Percentiles rank a stretch among this genome's conserved stretches.
phyloP scores from a whole-genome alignment of 768 basidiomycete genomes.

The Plicaturopsis crispa region DNA sequence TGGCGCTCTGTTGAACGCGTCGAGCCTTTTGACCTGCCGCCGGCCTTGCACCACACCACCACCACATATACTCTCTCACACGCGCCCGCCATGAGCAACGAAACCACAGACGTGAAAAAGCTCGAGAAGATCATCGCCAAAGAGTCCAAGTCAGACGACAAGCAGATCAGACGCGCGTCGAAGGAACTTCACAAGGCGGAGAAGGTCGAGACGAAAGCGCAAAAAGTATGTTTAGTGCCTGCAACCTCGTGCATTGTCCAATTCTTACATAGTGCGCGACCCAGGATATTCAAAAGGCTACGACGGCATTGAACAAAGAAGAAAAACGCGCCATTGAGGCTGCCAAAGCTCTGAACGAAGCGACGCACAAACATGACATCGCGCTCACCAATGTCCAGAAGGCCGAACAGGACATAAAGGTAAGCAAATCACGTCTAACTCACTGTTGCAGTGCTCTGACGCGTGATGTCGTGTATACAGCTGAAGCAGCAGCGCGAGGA shows the following conservation, averaged over 20 bases:
- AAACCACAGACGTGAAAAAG: constrained; percentile 24
- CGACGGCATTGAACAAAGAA: constrained; percentile 38
- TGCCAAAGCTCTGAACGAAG: constrained; percentile 43
- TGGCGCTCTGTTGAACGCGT: no score
- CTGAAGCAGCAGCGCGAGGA: constrained; percentile 16
- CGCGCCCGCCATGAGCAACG: constrained; percentile 16
- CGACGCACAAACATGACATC: constrained; percentile 43
- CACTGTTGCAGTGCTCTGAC: neutral
- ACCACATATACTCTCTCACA: neutral
- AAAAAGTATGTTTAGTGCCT: constrained; percentile 32
- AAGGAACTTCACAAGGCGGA: constrained; percentile 48
- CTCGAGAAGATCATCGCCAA: constrained; percentile 36
- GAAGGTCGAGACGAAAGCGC: constrained; percentile 42
- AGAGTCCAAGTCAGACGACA: constrained; percentile 47
- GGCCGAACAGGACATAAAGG: constrained; percentile 38
- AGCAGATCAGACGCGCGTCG: constrained; percentile 39
- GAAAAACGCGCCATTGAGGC: constrained; percentile 43
- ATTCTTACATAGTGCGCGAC: neutral
- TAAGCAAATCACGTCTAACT: constrained; percentile 10
- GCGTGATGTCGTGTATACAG: constrained; percentile 6
- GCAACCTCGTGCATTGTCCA: neutral
- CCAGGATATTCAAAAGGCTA: constrained; percentile 39
- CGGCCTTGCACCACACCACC: neutral
- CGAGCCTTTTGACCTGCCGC: neutral
- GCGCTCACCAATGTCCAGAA: constrained; percentile 33